Evolutionary conservation across 1,284 basidiomycete species (phyloP).

Genomic region (Ustilago nuda): DNA sequence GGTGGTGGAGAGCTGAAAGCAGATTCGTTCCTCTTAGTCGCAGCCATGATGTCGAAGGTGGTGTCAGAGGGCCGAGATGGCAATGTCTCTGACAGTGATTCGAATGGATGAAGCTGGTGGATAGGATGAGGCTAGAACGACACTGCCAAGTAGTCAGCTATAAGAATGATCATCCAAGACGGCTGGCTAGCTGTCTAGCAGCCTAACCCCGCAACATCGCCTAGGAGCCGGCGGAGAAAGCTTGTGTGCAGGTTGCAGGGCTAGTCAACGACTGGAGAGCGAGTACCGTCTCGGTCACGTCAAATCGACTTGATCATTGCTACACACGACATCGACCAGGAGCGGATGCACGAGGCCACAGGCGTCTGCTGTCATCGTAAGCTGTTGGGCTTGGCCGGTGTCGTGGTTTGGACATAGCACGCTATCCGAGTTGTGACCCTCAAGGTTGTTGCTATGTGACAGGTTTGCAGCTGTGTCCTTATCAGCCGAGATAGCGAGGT

Average conservation of each 20-base stretch:
- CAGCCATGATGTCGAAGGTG: slow-evolving; percentile 6
- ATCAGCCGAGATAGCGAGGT: slow-evolving; percentile 37
- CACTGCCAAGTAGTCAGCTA: slow-evolving; percentile 5
- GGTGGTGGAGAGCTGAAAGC: slow-evolving; percentile 5
- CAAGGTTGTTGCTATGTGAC: slow-evolving; percentile 13
- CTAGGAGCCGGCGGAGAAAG: slow-evolving; percentile 13
- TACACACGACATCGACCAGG: slow-evolving; percentile 42
- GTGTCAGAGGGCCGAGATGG: neutral
- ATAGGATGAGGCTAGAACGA: slow-evolving; percentile 1
- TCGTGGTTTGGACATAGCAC: slow-evolving; percentile 16
- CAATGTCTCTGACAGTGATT: neutral
- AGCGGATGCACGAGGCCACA: neutral
- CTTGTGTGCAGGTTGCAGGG: neutral
- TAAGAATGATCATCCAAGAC: slow-evolving; percentile 4
- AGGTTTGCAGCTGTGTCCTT: slow-evolving; percentile 13
- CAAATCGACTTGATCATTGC: neutral
- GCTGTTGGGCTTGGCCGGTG: neutral
- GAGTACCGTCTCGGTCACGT: slow-evolving; percentile 39
- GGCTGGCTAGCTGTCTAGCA: neutral
- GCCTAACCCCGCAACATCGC: slow-evolving; percentile 11
- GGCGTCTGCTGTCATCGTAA: neutral
- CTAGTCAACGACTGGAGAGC: neutral
- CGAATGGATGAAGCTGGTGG: neutral
- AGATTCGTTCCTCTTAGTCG: slow-evolving; percentile 14
- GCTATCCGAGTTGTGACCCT: slow-evolving; percentile 20